Conservation (phyloP, 1,284 basidiomycete genomes). For the Heterobasidion annosum region DNA sequence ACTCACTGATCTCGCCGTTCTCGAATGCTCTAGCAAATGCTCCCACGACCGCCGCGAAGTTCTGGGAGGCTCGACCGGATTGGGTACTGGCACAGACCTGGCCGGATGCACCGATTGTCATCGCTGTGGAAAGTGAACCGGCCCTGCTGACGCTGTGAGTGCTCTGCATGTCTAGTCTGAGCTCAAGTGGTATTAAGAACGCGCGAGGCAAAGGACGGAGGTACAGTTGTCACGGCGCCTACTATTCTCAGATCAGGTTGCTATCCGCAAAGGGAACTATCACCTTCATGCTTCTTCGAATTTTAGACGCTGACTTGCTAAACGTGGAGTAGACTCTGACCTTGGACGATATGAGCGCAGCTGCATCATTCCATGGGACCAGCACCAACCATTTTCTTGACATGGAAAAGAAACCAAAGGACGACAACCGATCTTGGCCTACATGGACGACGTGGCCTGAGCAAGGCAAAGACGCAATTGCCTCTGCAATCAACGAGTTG, state of each 20-base stretch:
- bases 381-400: neutral
- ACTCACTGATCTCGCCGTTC: neutral
- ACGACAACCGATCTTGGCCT: neutral
- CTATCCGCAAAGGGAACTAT: no score
- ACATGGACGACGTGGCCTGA: neutral
- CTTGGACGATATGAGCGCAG: neutral
- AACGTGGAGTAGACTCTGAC: no score
- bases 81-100: neutral
- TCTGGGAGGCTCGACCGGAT: neutral
- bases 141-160: neutral
- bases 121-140: neutral
- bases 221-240: neutral
- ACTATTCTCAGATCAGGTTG: no score
- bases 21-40: neutral
- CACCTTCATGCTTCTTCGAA: no score
- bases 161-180: neutral
- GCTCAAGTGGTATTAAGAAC: neutral
- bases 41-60: neutral
- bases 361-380: neutral
- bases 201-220: neutral
- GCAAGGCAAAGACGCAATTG: neutral
- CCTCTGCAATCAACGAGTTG: neutral
- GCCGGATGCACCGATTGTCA: neutral
- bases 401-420: neutral
- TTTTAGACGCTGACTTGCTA: no score